These are phyloP conservation scores for Metarhizium guizhouense DNA, from an alignment of 2,329 filamentous ascomycete genomes.

Conservation along the genomic window DNA sequence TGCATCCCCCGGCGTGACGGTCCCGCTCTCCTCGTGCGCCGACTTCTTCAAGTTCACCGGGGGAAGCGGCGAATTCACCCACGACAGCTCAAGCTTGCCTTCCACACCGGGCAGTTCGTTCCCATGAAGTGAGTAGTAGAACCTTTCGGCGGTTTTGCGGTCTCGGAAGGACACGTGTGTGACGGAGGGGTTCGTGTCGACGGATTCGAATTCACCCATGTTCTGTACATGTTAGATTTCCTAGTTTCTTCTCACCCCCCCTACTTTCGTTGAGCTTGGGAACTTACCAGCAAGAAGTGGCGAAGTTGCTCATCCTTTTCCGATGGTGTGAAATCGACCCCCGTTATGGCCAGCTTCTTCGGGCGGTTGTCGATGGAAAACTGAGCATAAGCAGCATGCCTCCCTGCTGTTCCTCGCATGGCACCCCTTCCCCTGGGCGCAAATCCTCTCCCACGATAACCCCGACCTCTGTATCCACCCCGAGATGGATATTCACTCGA, in stretches of 20 bases:
- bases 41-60: conserved; percentile 11
- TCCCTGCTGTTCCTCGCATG: conserved; percentile 33
- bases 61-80: conserved; percentile 35
- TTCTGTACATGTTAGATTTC: conserved; percentile 31
- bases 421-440: conserved; percentile 30
- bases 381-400: conserved; percentile 47
- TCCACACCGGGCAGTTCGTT: conserved; percentile 52
- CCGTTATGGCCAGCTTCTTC: conserved; percentile 55
- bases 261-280: too few species aligned
- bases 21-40: background rate
- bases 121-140: conserved; percentile 49
- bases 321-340: conserved; percentile 51
- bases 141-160: conserved; percentile 62
- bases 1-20: conserved; percentile 13
- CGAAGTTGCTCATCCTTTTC: conserved; percentile 60
- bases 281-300: conserved; percentile 59
- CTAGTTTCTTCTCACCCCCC: background rate
- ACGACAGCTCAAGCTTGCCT: conserved; percentile 55
- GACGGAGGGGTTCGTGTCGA: conserved; percentile 36
- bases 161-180: conserved; percentile 57
- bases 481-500: conserved; percentile 22
- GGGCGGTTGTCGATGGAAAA: conserved; percentile 71
- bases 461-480: conserved; percentile 30
- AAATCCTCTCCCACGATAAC: conserved; percentile 22
- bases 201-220: conserved; percentile 52